Percentiles rank a stretch among this genome's conserved stretches.
These are phyloP conservation scores for Phytopythium vexans DNA, from an alignment of 352 stramenopile genomes.

Conservation along the genomic window DNA sequence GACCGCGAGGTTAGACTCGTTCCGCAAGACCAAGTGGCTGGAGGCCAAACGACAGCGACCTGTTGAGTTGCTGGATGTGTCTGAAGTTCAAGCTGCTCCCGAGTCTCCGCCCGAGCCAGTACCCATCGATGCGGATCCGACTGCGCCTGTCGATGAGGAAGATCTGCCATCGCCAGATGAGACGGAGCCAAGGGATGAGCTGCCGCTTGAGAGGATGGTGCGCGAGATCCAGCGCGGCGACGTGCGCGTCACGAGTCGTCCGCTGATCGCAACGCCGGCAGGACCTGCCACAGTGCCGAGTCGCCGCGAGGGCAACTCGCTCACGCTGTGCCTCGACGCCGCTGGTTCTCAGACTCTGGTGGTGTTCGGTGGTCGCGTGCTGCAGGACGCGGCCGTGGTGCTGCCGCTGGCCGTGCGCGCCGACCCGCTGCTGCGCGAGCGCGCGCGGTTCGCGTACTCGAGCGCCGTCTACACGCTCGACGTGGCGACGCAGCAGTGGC, in stretches of 20 bases:
- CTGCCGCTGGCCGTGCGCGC: conserved; percentile 23
- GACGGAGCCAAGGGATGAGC: background rate
- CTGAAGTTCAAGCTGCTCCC: too few species aligned
- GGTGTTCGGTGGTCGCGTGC: conserved; percentile 52
- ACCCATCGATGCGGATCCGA: too few species aligned
- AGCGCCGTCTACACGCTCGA: conserved; percentile 60
- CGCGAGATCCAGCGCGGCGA: conserved; percentile 26
- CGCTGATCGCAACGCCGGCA: conserved; percentile 13
- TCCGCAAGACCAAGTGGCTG: conserved; percentile 42
- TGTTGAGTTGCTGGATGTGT: too few species aligned
- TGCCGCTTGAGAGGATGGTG: conserved; percentile 26
- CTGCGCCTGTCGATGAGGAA: too few species aligned
- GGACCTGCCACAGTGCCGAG: conserved; percentile 45
- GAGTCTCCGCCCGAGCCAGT: too few species aligned
- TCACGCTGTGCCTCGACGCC: conserved; percentile 50
- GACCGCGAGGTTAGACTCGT: conserved; percentile 28
- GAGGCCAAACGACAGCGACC: conserved; percentile 22
- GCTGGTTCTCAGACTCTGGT: conserved; percentile 47
- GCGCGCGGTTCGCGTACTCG: conserved; percentile 54
- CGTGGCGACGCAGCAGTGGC: conserved; percentile 29
- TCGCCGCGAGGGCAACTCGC: conserved; percentile 52
- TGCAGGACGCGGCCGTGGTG: conserved; percentile 45
- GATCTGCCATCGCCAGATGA: background rate
- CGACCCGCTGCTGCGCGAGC: conserved; percentile 50
- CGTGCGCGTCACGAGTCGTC: conserved; percentile 20